These are phyloP conservation scores for Irpex lacteus DNA, from an alignment of 1,284 basidiomycete genomes.

Conservation along the genomic window DNA sequence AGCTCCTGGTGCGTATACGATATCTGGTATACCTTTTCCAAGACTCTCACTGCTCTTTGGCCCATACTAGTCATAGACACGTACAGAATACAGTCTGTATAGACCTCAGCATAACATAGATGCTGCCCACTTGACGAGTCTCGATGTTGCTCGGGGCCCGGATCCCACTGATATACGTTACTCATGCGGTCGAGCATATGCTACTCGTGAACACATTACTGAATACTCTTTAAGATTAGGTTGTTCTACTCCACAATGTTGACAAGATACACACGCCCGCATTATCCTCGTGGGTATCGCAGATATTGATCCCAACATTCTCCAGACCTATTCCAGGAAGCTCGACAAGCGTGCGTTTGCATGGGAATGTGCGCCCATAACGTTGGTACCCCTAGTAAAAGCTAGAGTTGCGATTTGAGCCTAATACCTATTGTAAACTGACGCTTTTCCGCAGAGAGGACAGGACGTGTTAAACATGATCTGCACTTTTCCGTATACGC, in stretches of 20 bases:
- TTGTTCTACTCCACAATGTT: neutral
- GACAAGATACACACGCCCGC: neutral
- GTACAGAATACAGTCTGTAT: too few species aligned
- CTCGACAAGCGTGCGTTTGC: neutral
- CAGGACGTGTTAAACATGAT: neutral
- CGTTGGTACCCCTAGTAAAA: neutral
- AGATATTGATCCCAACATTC: neutral
- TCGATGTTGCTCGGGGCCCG: too few species aligned
- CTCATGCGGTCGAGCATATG: neutral
- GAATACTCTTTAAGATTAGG: neutral
- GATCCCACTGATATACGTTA: neutral
- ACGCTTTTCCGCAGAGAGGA: too few species aligned
- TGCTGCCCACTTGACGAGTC: too few species aligned
- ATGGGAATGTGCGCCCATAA: neutral
- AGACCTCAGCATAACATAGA: too few species aligned
- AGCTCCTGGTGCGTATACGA: neutral
- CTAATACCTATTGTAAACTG: neutral
- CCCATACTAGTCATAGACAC: too few species aligned
- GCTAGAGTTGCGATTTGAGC: neutral
- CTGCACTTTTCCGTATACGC: neutral
- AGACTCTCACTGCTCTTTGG: neutral
- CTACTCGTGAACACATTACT: neutral
- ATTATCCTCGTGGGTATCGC: neutral
- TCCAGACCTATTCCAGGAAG: neutral
- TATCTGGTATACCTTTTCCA: neutral